A percentile compares a stretch with the other conserved stretches of the same genome.
Evolutionary conservation across 805 yeast species (phyloP).

Genomic region (Kluyveromyces aestuarii): DNA sequence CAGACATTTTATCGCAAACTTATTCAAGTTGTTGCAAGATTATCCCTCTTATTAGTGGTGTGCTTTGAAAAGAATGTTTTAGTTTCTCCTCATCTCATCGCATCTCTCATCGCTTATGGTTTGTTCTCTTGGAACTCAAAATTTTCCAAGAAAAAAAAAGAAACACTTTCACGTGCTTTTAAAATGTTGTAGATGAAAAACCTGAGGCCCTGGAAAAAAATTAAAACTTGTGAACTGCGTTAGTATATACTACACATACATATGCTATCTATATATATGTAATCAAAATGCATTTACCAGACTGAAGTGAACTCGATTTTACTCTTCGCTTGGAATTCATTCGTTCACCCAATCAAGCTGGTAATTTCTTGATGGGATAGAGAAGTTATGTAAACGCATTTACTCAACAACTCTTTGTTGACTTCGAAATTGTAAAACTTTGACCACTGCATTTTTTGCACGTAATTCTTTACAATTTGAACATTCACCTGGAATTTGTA

Average conservation of each 20-base stretch:
- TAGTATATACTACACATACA: too few relatives aligned
- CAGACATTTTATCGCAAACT: conserved; percentile 33
- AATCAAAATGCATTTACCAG: not conserved
- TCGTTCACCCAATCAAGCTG: not conserved
- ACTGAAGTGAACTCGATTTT: conserved; percentile 8
- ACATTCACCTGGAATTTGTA: conserved; percentile 71
- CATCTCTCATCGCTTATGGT: conserved; percentile 15
- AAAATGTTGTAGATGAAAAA: too few relatives aligned
- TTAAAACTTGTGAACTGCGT: too few relatives aligned
- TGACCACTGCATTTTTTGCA: conserved; percentile 83
- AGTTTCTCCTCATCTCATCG: conserved; percentile 10
- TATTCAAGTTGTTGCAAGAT: not conserved
- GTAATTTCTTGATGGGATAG: conserved; percentile 64
- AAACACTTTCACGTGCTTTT: not conserved
- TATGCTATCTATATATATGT: not conserved
- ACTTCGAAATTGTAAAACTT: conserved; percentile 47
- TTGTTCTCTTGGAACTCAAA: conserved; percentile 7
- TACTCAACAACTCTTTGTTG: conserved; percentile 62
- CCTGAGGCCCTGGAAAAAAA: too few relatives aligned
- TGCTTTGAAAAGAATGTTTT: not conserved
- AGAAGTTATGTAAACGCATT: conserved; percentile 73
- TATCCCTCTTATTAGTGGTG: not conserved
- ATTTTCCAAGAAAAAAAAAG: conserved; percentile 5
- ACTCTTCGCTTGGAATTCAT: conserved; percentile 14
- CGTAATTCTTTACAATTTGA: conserved; percentile 62